These are phyloP conservation scores for Forsythia suspensa DNA, from an alignment of 257 asterid species.

Conservation along the genomic window DNA sequence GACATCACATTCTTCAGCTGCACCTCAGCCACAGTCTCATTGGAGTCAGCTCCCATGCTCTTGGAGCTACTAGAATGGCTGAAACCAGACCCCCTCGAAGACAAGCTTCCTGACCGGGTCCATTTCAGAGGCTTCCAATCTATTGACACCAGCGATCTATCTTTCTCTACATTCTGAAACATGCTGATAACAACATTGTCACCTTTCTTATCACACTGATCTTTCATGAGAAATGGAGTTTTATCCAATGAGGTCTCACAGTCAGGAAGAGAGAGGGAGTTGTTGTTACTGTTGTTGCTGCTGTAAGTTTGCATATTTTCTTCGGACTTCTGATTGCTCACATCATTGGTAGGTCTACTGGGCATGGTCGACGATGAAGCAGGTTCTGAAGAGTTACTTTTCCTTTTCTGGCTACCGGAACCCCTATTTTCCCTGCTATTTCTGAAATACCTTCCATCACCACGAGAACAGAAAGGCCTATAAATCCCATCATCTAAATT, in stretches of 20 bases:
- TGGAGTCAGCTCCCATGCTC: constrained; percentile 44
- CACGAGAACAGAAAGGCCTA: constrained; percentile 54
- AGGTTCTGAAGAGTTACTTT: constrained; percentile 59
- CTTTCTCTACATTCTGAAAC: constrained; percentile 57
- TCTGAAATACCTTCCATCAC: constrained; percentile 61
- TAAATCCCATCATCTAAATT: constrained; percentile 63
- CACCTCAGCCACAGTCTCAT: constrained; percentile 38
- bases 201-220: constrained; percentile 46
- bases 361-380: constrained; percentile 51
- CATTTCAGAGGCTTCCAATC: constrained; percentile 68
- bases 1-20: constrained; percentile 33
- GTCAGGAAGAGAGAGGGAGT: constrained; percentile 32
- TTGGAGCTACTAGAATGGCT: constrained; percentile 54
- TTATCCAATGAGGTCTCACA: constrained; percentile 37
- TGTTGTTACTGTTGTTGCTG: constrained; percentile 23
- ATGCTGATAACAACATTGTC: constrained; percentile 32
- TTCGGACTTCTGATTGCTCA: constrained; percentile 28
- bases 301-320: constrained; percentile 47
- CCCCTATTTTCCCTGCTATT: constrained; percentile 69
- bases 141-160: constrained; percentile 44
- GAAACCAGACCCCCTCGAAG: constrained; percentile 53
- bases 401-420: constrained; percentile 72
- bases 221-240: constrained; percentile 43
- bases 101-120: constrained; percentile 55
- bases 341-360: constrained; percentile 33